A percentile compares a stretch with the other conserved stretches of the same genome.
These are phyloP conservation scores for Nemania abortiva DNA, from an alignment of 2,329 filamentous ascomycete genomes.

Conservation along the genomic window DNA sequence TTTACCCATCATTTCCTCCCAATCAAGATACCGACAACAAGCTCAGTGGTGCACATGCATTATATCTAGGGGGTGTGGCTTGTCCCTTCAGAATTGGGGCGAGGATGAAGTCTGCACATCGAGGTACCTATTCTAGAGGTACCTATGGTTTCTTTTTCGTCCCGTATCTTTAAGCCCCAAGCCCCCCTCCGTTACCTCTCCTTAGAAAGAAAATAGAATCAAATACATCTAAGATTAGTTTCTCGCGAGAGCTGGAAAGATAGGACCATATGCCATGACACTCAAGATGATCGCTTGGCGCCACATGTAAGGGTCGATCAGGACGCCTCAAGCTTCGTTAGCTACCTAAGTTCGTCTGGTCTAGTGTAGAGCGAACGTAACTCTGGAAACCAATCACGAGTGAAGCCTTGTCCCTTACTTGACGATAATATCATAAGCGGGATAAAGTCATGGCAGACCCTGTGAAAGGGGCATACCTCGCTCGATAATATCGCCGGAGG, in stretches of 20 bases:
- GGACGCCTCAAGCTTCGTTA: neutral
- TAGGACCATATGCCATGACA: conserved; percentile 3
- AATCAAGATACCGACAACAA: neutral
- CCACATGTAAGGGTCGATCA: conserved; percentile 6
- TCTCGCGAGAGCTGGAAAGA: conserved; percentile 1
- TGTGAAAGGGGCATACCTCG: neutral
- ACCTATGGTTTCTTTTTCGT: neutral
- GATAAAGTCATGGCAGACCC: neutral
- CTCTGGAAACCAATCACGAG: conserved; percentile 12
- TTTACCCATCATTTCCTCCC: conserved; percentile 6
- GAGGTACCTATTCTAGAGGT: neutral
- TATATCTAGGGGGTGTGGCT: neutral
- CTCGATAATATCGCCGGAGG: neutral
- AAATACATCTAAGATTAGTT: neutral
- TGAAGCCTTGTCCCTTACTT: conserved; percentile 5
- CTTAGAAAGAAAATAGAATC: neutral
- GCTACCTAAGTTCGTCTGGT: conserved; percentile 12
- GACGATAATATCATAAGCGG: conserved; percentile 6
- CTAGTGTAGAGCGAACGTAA: neutral
- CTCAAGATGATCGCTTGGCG: conserved; percentile 4
- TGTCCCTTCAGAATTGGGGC: conserved; percentile 2
- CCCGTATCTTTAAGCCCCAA: neutral
- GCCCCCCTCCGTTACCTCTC: neutral
- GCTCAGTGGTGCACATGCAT: conserved; percentile 5
- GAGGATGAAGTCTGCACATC: neutral